A percentile compares a stretch with the other conserved stretches of the same genome.
phyloP scores from a whole-genome alignment of 192 early-diverging fungal species.

The Backusella circina region DNA sequence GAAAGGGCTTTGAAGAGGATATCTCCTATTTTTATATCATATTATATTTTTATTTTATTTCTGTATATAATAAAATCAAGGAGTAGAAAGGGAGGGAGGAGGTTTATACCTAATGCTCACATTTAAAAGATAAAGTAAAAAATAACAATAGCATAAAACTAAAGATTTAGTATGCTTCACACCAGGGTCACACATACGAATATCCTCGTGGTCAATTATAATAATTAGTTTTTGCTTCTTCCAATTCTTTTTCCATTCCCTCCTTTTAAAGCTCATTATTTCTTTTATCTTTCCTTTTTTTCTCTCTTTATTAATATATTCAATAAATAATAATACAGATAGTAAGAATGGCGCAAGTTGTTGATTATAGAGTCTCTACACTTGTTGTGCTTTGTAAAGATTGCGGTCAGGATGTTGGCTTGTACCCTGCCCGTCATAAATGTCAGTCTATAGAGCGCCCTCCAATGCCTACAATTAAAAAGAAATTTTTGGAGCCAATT shows the following conservation, averaged over 20 bases:
- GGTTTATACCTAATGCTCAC: neutral
- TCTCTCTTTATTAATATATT: neutral
- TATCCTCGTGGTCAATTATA: neutral
- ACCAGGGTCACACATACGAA: neutral
- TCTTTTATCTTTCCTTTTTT: neutral
- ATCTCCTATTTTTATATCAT: neutral
- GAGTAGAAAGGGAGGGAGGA: neutral
- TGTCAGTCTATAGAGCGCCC: constrained; percentile 30
- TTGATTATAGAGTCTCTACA: constrained; percentile 56
- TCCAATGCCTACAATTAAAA: constrained; percentile 10
- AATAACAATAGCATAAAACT: neutral
- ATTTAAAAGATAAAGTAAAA: neutral
- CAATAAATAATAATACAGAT: neutral
- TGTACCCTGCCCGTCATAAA: constrained; percentile 53
- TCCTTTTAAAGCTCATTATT: neutral
- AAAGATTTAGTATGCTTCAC: neutral
- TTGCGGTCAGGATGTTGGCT: constrained; percentile 56
- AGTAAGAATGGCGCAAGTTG: constrained; percentile 25
- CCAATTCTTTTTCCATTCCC: neutral
- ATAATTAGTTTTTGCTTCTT: neutral
- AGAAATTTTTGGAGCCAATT: neutral
- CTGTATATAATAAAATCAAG: neutral
- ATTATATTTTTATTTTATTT: neutral
- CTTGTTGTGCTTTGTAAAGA: constrained; percentile 58
- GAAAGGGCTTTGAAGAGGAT: neutral